Base-by-base conservation (phyloP, 345 rosid genomes). In the Eucalyptus virginea region DNA sequence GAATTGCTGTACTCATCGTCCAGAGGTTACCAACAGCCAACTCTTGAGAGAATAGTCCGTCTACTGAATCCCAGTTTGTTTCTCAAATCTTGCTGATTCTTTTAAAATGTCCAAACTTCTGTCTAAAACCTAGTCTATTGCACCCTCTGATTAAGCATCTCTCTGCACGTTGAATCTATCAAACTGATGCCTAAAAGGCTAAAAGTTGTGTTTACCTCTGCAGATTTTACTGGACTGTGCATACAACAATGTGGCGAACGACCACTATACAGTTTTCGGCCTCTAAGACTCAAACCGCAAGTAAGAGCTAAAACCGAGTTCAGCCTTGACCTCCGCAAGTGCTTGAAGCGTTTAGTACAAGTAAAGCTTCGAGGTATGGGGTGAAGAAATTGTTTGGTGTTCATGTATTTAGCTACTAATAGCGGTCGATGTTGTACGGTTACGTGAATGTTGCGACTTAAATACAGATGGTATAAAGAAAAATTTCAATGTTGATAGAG, bases 161-260 rank as follows among this genome's bases (percentile, higher is more conserved):
- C 83, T 77, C 83, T 37, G 83, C 83, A 77, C 83, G 15, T 77
- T 40, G 30, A 40, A 40, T 77, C 24, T 77, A 37, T 40, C 83
- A 77, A 77, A 37, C 83, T 37, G 3, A 40, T 11, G 17, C 47
- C 83, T 11, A 77, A 77, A 77, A 40, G 47, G 47, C 28, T 77
- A 37, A 11, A 77, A 21, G 16, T 77, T 37, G 28, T 11, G 26
- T 40, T 77, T 40, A 77, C 16, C 16, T 40, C 14, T 90, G 92
- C 94, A 96, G 99, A 95, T 95, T 95, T 91, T 18, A 51, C 92
- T 97, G 81, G 99, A 96, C 56, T 92, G 95, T 89, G 89, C 91
- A 65, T 95, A 96, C 88, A 97, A 95, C 89, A 97, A 95, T 44
- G 90, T 98, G 90, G 97, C 96, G 69, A 91, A 93, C 91, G 95